These are phyloP conservation scores for Volvox carteri DNA, from an alignment of 163 green algal species.

Conservation along the genomic window DNA sequence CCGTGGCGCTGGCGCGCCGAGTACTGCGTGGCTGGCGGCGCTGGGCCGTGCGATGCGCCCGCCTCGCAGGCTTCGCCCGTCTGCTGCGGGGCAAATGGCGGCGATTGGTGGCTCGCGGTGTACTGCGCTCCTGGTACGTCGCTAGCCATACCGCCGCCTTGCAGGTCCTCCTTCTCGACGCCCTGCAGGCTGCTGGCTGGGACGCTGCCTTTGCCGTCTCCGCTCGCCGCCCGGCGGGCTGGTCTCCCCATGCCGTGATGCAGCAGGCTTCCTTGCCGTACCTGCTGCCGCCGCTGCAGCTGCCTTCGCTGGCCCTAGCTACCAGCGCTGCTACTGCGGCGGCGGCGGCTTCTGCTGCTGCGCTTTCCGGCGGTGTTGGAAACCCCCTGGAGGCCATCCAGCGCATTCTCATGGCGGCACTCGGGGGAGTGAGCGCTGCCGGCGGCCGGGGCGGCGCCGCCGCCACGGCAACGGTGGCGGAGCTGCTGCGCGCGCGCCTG, in stretches of 20 bases:
- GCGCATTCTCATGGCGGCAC: neutral
- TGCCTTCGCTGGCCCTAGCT: neutral
- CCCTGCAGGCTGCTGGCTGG: conserved; percentile 12
- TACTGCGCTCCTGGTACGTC: conserved; percentile 37
- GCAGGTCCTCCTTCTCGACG: conserved; percentile 16
- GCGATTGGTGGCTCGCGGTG: neutral
- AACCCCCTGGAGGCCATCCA: neutral
- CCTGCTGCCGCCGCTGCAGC: neutral
- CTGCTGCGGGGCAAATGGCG: neutral
- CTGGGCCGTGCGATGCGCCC: neutral
- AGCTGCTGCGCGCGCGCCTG: conserved; percentile 23
- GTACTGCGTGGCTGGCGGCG: neutral
- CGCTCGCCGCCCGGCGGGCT: too few species aligned
- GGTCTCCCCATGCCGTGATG: too few species aligned
- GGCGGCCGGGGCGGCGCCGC: conserved; percentile 9
- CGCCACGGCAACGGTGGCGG: neutral
- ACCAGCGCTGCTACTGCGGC: neutral
- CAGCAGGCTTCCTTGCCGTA: neutral
- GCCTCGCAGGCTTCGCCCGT: neutral
- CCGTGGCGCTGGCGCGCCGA: neutral
- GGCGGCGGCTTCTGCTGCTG: too few species aligned
- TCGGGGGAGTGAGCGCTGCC: neutral
- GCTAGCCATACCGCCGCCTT: neutral
- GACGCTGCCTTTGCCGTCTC: too few species aligned
- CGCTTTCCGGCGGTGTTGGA: neutral